These are phyloP conservation scores for Gymnopilus dilepis DNA, from an alignment of 768 basidiomycete genomes.

Conservation along the genomic window DNA sequence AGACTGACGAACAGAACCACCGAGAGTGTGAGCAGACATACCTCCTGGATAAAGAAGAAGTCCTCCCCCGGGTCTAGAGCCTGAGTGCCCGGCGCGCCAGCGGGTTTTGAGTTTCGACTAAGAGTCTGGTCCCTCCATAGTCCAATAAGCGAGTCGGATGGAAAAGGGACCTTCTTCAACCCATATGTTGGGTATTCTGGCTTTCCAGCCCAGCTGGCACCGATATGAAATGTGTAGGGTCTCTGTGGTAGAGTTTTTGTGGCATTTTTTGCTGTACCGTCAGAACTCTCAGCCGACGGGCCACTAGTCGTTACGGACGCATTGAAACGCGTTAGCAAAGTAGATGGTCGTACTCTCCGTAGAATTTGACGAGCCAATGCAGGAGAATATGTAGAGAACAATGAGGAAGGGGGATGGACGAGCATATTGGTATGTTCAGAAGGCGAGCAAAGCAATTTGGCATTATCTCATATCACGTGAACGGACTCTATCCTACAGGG, in stretches of 20 bases:
- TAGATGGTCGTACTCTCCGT: slow-evolving; percentile 12
- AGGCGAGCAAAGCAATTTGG: neutral
- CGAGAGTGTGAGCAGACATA: slow-evolving; percentile 35
- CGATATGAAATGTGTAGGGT: slow-evolving; percentile 77
- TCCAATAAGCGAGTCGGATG: slow-evolving; percentile 60
- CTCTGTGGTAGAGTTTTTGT: slow-evolving; percentile 26
- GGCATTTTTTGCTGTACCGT: neutral
- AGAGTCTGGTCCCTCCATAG: slow-evolving; percentile 74
- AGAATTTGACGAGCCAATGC: slow-evolving; percentile 21
- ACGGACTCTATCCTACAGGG: slow-evolving; percentile 12
- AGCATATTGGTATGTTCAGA: neutral
- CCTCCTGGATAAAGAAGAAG: slow-evolving; percentile 69
- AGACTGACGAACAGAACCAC: neutral
- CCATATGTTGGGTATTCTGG: slow-evolving; percentile 45
- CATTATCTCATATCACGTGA: slow-evolving; percentile 9
- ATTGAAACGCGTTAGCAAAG: slow-evolving; percentile 11
- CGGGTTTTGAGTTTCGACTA: slow-evolving; percentile 44
- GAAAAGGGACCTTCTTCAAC: slow-evolving; percentile 53
- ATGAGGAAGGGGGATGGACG: neutral
- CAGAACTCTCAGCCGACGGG: neutral
- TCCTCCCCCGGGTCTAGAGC: slow-evolving; percentile 48
- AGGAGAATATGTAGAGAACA: slow-evolving; percentile 15
- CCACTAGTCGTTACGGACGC: neutral
- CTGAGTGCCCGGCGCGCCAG: neutral
- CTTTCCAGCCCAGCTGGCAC: slow-evolving; percentile 81